A percentile compares a stretch with the other conserved stretches of the same genome.
phyloP scores from a whole-genome alignment of 345 rosid genomes.

The Cardamine chenopodiifolia region DNA sequence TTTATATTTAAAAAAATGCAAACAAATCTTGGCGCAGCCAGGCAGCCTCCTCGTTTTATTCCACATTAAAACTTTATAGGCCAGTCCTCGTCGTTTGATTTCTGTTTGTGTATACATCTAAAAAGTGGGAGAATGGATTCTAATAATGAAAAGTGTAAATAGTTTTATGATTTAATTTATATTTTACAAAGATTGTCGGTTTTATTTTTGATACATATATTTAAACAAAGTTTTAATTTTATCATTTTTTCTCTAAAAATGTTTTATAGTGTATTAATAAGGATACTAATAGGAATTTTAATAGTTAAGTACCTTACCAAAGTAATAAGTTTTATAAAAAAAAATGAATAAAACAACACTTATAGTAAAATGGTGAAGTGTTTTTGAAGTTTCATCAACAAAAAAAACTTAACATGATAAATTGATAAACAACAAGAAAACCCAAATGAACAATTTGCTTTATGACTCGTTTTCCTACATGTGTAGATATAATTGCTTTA shows the following conservation, averaged over 20 bases:
- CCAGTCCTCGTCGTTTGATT: slow-evolving; percentile 9
- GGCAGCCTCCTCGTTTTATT: slow-evolving; percentile 28
- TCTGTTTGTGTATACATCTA: neutral
- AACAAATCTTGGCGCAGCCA: slow-evolving; percentile 22
- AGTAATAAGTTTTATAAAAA: too few species aligned
- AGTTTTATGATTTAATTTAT: neutral
- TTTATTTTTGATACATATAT: neutral
- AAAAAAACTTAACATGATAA: neutral
- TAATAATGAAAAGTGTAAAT: neutral
- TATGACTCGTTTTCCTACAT: neutral
- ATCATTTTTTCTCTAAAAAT: too few species aligned
- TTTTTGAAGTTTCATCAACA: too few species aligned
- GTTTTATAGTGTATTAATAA: neutral
- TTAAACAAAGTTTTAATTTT: neutral
- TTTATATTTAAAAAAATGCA: neutral
- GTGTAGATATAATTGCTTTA: neutral
- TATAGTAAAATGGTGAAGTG: too few species aligned
- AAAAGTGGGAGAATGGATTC: neutral
- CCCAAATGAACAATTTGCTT: neutral
- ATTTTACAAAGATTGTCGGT: neutral
- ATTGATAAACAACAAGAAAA: neutral
- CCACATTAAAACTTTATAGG: neutral
- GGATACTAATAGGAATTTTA: too few species aligned
- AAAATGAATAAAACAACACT: too few species aligned
- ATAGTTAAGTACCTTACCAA: neutral